Evolutionary conservation across 495 filamentous ascomycete species (phyloP), one percentile per base, ranked within the genome.

Genomic region (Penicillium coffeae): DNA sequence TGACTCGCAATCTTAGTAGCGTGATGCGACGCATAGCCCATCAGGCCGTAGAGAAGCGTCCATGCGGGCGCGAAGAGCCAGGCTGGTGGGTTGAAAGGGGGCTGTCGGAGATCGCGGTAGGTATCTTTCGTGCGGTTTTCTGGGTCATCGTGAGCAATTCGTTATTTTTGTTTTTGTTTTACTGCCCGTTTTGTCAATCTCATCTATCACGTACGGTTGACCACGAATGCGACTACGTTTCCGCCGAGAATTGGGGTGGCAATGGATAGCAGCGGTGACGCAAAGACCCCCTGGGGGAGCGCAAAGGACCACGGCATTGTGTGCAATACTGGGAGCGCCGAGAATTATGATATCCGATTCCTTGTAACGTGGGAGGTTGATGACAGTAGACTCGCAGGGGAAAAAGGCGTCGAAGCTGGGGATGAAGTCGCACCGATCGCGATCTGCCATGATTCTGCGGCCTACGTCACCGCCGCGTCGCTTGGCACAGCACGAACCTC

Each of bases 1-100:
- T 65, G 65, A 13, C 78, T 76, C 1, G 57, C 87, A 2, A 73
- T 67, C n/a, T 63, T 72, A 50, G 72, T 81, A 6, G 81, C 79
- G 39, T 85, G 85, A 68, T 96, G 83, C 21, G 88, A 81, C 3
- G 89, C 82, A 64, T 89, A 96, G 33, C 92, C 93, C 89, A 96
- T 96, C 35, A 85, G 60, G 4, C 81, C 86, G 68, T 96, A 97
- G 10, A 97, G 80, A 34, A 79, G 15, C 0, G 90, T 95, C 93
- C 91, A 96, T 20, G 81, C 81, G 2, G 90, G 89, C 1, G 82
- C 87, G 58, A 96, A 96, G 49, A 90, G 74, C 70, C 79, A 80
- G 4, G 87, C 76, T 0, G 92, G 91, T 3, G 92, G 92, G 33
- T 79, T 75, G 52, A 84, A 75, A 1, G 90, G 90, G 0, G 92